Base-by-base conservation (phyloP, 2,329 filamentous ascomycete species). In the Alternaria sp. region DNA sequence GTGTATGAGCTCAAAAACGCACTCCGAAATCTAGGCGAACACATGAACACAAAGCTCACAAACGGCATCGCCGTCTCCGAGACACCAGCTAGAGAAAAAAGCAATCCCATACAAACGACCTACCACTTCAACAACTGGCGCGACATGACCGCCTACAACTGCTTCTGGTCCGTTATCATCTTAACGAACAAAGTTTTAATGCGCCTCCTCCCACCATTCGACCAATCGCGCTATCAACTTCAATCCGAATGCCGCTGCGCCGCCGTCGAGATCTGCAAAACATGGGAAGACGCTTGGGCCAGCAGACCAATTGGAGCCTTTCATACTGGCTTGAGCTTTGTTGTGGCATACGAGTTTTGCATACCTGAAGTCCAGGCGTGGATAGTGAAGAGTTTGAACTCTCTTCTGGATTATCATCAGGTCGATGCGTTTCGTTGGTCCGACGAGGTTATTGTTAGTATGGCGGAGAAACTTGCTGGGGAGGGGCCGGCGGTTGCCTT, bases 201-300 rank as follows among this genome's bases (percentile, higher is more conserved):
- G 58, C 72, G 70, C 54, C 64, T 78, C 2, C 67, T 78, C 2
- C 70, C 71, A n/a, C 62, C 68, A 3, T 71, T 59, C 37, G 68
- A 75, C 43, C 68, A 71, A 7, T 56, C 57, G 6, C 55, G 66
- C 41, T 70, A 71, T 53, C 64, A 58, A 6, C 49, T 79, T 2
- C 69, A 77, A 63, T 67, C 69, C 8, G 74, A 78, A 55, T 75
- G 69, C 41, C 73, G 70, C 9, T 66, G 62, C 20, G 37, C 76
- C 14, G 73, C 75, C 11, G 54, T 71, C 3, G 70, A 79, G 18
- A 77, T 79, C 5, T 78, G 75, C 65, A 77, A 77, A 61, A 77
- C 73, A 11, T 78, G 75, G 76, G 75, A 78, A 59, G 71, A 75
- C 60, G 75, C 76, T 3, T 78, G 75, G 75, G 67, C 69, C 26